Evolutionary conservation across 768 basidiomycete species (phyloP), one percentile per base, ranked within the genome.

Genomic region (Tricholoma hemisulphureum): DNA sequence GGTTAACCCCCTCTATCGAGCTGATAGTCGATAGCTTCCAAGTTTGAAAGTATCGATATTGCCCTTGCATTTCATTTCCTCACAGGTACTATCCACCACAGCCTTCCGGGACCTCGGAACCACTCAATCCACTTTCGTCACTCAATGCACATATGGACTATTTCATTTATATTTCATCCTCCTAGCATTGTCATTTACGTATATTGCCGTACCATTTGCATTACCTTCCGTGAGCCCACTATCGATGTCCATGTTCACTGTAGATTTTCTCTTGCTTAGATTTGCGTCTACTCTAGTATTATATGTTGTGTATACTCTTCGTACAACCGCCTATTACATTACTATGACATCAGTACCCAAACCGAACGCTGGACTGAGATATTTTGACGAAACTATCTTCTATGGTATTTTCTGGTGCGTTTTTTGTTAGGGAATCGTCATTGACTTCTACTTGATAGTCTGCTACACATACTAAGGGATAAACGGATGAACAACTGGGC

Each of bases 1-100:
- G 20, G 57, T 63, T 31, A 66, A 66, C 20, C 50, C 49, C 31
- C 56, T 60, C 37, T 54, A 53, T 26, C 51, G 50, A 6, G 23
- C 11, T 24, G 23, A 20, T 24, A 23, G 16, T 23, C 43, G 23
- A 45, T 49, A n/a, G 26, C 9, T n/a, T 29, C 18, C 39, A 43
- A 31, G 26, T 29, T 51, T 49, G 14, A 57, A 23, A 18, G 18
- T 51, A 35, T 31, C 32, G 21, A 20, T 51, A 57, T 51, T 41
- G 23, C 14, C 26, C 51, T 41, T 29, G n/a, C 35, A 37, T 39
- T 39, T 28, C 20, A 23, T 29, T 41, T n/a, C 37, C 55, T 8
- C 18, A 28, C 29, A 34, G 24, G 24, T 20, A 43, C 41, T 52
- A 53, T 32, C 18, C 18, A 32, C 20, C 45, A 37, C 6, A 21